Conservation (phyloP, 2,329 filamentous ascomycete genomes). For the Neopestalotiopsis sp. region DNA sequence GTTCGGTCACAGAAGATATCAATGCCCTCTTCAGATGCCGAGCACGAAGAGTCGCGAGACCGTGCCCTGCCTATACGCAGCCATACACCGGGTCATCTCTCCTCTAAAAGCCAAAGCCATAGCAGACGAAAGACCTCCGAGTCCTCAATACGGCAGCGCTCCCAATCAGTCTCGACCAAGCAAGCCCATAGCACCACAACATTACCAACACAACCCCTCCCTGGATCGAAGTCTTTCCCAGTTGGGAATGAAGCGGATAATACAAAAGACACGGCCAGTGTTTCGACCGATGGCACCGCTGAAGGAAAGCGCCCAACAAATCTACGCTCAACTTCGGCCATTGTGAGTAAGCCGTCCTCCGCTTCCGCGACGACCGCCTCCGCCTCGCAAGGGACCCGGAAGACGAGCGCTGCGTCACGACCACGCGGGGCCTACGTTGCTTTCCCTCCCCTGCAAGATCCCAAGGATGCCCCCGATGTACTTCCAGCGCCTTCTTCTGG, state of each 20-base stretch:
- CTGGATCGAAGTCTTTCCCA: slow-evolving; percentile 9
- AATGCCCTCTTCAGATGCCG: slow-evolving; percentile 39
- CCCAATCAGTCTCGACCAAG: slow-evolving; percentile 52
- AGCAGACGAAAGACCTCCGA: slow-evolving; percentile 57
- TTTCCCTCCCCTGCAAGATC: slow-evolving; percentile 63
- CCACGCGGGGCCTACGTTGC: slow-evolving; percentile 48
- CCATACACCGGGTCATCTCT: slow-evolving; percentile 66
- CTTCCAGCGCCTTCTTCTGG: slow-evolving; percentile 68
- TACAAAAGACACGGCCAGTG: slow-evolving; percentile 28
- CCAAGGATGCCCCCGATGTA: slow-evolving; percentile 62
- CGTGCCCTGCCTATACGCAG: slow-evolving; percentile 51
- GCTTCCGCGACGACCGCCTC: background rate
- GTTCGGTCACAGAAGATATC: slow-evolving; percentile 60
- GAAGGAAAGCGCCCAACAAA: slow-evolving; percentile 47
- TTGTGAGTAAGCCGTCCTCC: slow-evolving; percentile 41
- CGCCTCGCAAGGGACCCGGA: slow-evolving; percentile 23
- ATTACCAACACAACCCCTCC: slow-evolving; percentile 25
- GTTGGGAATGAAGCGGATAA: slow-evolving; percentile 25
- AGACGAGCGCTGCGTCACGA: slow-evolving; percentile 28
- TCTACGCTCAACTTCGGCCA: slow-evolving; percentile 59
- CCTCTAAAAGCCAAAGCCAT: slow-evolving; percentile 56
- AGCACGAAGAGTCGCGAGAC: slow-evolving; percentile 41
- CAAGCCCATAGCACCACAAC: slow-evolving; percentile 33
- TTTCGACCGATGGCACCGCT: slow-evolving; percentile 27
- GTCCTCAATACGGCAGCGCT: slow-evolving; percentile 57